Evolutionary conservation across 495 filamentous ascomycete species (phyloP).

Genomic region (Penicillium atrosanguineum): DNA sequence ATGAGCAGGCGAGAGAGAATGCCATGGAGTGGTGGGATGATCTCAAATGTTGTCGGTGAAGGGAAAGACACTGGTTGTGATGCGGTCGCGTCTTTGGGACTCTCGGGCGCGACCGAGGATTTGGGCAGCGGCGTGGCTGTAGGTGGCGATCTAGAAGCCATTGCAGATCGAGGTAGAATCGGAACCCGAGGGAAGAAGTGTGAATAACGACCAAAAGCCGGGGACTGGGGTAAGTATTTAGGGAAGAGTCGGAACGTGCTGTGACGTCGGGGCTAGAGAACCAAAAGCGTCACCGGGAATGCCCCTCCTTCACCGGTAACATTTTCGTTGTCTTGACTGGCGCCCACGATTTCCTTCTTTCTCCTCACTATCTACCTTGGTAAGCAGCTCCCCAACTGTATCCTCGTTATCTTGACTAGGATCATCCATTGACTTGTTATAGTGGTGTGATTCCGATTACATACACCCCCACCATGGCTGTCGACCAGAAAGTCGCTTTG

Average conservation of each 20-base stretch:
- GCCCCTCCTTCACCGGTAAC: slow-evolving; percentile 39
- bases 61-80: slow-evolving; percentile 52
- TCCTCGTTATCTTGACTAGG: neutral
- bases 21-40: slow-evolving; percentile 75
- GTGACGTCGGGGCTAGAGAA: slow-evolving; percentile 31
- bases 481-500: slow-evolving; percentile 90
- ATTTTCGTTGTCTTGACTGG: neutral
- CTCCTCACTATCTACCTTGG: slow-evolving; percentile 25
- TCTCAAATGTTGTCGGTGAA: slow-evolving; percentile 68
- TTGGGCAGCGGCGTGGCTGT: slow-evolving; percentile 38
- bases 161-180: slow-evolving; percentile 18
- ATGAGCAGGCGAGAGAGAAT: slow-evolving; percentile 72
- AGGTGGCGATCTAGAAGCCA: slow-evolving; percentile 41
- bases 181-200: slow-evolving; percentile 14
- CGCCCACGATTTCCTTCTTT: slow-evolving; percentile 21
- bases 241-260: slow-evolving; percentile 39
- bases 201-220: slow-evolving; percentile 15
- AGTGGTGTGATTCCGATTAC: slow-evolving; percentile 19
- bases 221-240: slow-evolving; percentile 31
- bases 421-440: slow-evolving; percentile 26
- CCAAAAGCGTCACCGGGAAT: slow-evolving; percentile 44
- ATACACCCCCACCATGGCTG: slow-evolving; percentile 59
- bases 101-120: slow-evolving; percentile 41
- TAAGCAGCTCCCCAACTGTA: slow-evolving; percentile 10
- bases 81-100: slow-evolving; percentile 39